Percentiles rank a stretch among this genome's conserved stretches.
Evolutionary conservation across 164 flowering plant genomes (phyloP).

Genomic region (Buxus sempervirens): DNA sequence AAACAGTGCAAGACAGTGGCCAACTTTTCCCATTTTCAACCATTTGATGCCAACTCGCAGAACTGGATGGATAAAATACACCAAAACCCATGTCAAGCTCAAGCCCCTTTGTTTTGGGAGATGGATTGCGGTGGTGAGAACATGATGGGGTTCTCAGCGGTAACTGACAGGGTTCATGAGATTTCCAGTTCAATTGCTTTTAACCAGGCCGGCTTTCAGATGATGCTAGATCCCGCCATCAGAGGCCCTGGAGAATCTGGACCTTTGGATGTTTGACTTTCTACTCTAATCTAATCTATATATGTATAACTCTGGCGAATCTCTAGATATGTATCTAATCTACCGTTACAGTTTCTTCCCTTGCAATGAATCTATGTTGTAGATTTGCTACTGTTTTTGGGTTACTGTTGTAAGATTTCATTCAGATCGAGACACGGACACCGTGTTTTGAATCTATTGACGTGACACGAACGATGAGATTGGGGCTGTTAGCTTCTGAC

Average conservation of each 20-base stretch:
- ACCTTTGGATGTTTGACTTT: slow-evolving; percentile 5
- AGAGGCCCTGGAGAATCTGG: slow-evolving; percentile 28
- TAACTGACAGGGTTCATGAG: slow-evolving; percentile 23
- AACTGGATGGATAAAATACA: slow-evolving; percentile 24
- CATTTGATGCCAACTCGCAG: slow-evolving; percentile 9
- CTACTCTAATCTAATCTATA: not conserved
- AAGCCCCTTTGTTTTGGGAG: slow-evolving; percentile 29
- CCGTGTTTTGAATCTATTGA: too few relatives aligned
- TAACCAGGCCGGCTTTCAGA: slow-evolving; percentile 31
- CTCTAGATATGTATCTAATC: not conserved
- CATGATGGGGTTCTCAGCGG: slow-evolving; percentile 13
- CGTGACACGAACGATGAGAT: not conserved
- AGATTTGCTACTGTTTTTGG: not conserved
- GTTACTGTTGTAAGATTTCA: not conserved
- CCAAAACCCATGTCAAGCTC: slow-evolving; percentile 15
- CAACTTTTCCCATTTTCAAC: slow-evolving; percentile 28
- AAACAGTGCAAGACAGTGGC: slow-evolving; percentile 45
- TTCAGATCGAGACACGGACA: too few relatives aligned
- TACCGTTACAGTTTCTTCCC: not conserved
- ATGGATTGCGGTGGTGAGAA: slow-evolving; percentile 26
- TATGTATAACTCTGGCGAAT: not conserved
- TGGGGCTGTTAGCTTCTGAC: not conserved
- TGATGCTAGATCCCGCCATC: slow-evolving; percentile 28
- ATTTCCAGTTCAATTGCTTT: slow-evolving; percentile 38
- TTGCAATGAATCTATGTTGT: not conserved